phyloP scores from a whole-genome alignment of 2,329 filamentous ascomycete genomes.

The Colletotrichum godetiae region DNA sequence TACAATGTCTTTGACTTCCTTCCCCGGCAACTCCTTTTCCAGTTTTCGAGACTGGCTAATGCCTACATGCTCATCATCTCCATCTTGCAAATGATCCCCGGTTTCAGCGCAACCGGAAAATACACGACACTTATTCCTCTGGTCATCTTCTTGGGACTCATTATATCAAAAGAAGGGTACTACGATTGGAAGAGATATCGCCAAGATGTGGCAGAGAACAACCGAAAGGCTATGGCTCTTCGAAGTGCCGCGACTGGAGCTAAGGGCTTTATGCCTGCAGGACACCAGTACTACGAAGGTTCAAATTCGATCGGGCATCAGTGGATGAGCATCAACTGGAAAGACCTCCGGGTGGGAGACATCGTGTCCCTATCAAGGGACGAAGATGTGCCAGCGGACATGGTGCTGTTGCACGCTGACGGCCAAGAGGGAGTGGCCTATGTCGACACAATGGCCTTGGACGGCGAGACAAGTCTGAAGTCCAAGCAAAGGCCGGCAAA shows the following conservation, averaged over 20 bases:
- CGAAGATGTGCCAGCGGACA: slow-evolving; percentile 83
- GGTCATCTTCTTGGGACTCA: slow-evolving; percentile 81
- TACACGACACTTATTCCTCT: slow-evolving; percentile 81
- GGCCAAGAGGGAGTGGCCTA: slow-evolving; percentile 85
- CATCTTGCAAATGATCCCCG: slow-evolving; percentile 82
- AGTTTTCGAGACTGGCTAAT: slow-evolving; percentile 88
- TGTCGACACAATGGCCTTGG: slow-evolving; percentile 85
- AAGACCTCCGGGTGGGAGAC: slow-evolving; percentile 60
- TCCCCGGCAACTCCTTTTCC: slow-evolving; percentile 86
- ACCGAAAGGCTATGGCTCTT: neutral
- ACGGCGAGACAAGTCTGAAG: slow-evolving; percentile 86
- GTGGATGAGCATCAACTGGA: slow-evolving; percentile 64
- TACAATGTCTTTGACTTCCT: slow-evolving; percentile 88
- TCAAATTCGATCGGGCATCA: slow-evolving; percentile 57
- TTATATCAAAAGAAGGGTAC: slow-evolving; percentile 87
- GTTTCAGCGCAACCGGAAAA: slow-evolving; percentile 79
- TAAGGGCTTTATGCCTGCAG: slow-evolving; percentile 43
- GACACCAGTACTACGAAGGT: slow-evolving; percentile 38
- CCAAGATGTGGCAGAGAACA: slow-evolving; percentile 84
- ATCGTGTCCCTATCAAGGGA: slow-evolving; percentile 70
- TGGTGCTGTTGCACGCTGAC: slow-evolving; percentile 80
- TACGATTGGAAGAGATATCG: slow-evolving; percentile 85
- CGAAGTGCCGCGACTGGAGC: slow-evolving; percentile 38
- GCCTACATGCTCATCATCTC: slow-evolving; percentile 89
- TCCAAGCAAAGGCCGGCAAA: slow-evolving; percentile 75